A percentile compares a stretch with the other conserved stretches of the same genome.
Conservation (phyloP, 495 filamentous ascomycete genomes). For the Clohesyomyces aquaticus region DNA sequence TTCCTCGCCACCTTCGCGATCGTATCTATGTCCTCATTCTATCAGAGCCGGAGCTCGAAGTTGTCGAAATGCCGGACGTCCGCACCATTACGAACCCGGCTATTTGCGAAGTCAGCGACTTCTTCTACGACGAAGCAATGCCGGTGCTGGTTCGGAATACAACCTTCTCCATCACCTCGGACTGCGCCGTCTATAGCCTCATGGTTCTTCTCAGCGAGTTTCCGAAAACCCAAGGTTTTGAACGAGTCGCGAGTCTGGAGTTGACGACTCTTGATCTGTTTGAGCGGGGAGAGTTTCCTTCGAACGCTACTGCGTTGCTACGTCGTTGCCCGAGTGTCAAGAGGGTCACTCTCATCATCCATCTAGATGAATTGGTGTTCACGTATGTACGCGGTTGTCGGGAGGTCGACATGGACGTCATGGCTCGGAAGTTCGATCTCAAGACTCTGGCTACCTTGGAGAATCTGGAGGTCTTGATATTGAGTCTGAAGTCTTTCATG, state of each 20-base stretch:
- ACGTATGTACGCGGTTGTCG: not conserved
- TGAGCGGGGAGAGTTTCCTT: not conserved
- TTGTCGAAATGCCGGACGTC: conserved; percentile 7
- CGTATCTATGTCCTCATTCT: not conserved
- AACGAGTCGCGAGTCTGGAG: conserved; percentile 3
- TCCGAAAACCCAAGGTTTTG: conserved; percentile 1
- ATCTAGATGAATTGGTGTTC: conserved; percentile 9
- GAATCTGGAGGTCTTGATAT: not conserved
- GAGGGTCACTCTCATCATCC: not conserved
- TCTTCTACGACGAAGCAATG: not conserved
- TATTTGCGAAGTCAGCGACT: not conserved
- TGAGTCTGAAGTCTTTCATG: conserved; percentile 14
- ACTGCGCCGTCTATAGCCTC: conserved; percentile 8
- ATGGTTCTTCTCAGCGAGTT: conserved; percentile 7
- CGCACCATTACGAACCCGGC: not conserved
- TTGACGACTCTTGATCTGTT: conserved; percentile 4
- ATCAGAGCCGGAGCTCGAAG: not conserved
- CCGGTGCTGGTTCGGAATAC: conserved; percentile 1
- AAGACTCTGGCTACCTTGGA: not conserved
- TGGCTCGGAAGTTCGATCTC: conserved; percentile 11
- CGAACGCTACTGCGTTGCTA: not conserved
- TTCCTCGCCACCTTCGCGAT: conserved; percentile 8
- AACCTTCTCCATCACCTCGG: not conserved
- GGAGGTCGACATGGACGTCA: conserved; percentile 1
- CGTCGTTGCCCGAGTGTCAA: conserved; percentile 4